Evolutionary conservation across 2,329 filamentous ascomycete species (phyloP), one percentile per base, ranked within the genome.

Genomic region (Curvularia sp.): DNA sequence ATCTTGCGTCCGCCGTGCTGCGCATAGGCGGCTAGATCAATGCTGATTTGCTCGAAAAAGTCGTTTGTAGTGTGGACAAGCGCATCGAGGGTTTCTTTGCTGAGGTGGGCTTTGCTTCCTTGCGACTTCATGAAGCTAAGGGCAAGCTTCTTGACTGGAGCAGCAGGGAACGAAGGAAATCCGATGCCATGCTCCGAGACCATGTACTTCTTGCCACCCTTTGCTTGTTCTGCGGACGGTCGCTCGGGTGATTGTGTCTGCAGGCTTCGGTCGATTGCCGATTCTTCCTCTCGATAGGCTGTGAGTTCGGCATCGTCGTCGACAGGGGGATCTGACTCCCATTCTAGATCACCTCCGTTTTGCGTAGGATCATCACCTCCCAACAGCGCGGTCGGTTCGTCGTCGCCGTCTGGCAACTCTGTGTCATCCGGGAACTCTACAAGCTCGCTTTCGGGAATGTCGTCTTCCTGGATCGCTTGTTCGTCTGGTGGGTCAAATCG

Each of bases 1-100:
- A 88, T 92, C 77, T 90, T 95, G 31, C 93, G 86, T 31, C 90
- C 89, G 5, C 90, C 92, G 75, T 97, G 93, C 60, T 87, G 84
- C 18, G 93, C 90, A 75, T 93, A 97, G 2, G 88, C 89, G 12
- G 86, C 86, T 54, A 97, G 79, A 72, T 96, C 92, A 60, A 93
- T 90, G 48, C 90, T 88, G 2, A 91, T 81, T 76, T 97, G 93
- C 78, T 96, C 92, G 74, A 97, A 96, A 76, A 93, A 97, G 89
- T 92, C 95, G 61, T 96, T 91, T 2, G 91, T 91, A 0, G 92
- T 91, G 73, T 92, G 89, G 69, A 89, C 88, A 53, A 97, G 86
- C 4, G 89, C 89, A 30, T 85, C 84, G 38, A 96, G 79, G 1
- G 90, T 88, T 51, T 95, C 91, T 46, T 89, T 87, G 57, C 84